Evolutionary conservation across 768 basidiomycete genomes (phyloP).

Genomic region (Pholiota molesta): DNA sequence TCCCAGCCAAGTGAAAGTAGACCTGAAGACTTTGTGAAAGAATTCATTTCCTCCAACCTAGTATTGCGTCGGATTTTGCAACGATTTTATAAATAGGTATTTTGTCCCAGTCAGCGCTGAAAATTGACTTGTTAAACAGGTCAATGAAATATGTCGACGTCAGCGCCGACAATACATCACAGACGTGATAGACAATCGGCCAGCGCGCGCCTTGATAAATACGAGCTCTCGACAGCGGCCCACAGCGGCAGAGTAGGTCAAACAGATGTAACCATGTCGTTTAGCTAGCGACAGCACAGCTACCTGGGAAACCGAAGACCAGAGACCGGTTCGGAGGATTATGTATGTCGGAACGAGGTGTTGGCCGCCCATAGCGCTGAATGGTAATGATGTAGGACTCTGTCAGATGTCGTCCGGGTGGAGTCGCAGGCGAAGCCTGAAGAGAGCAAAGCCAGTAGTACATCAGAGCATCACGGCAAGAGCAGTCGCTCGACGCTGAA

Average conservation of each 20-base stretch:
- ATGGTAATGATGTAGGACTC: neutral
- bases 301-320: neutral
- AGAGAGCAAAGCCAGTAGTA: neutral
- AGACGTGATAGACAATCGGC: neutral
- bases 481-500: neutral
- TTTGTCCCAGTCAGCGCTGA: neutral
- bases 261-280: neutral
- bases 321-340: neutral
- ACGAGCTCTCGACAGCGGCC: neutral
- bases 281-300: neutral
- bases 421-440: neutral
- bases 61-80: neutral
- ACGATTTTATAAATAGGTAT: neutral
- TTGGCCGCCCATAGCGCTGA: neutral
- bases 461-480: neutral
- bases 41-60: neutral
- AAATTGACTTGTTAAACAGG: neutral
- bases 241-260: neutral
- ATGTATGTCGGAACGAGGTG: neutral
- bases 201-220: neutral
- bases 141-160: neutral
- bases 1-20: neutral
- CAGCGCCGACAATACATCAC: neutral
- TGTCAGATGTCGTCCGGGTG: neutral
- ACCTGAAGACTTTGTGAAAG: neutral